Conservation (phyloP, 2,329 filamentous ascomycete genomes). For the Triangularia setosa region DNA sequence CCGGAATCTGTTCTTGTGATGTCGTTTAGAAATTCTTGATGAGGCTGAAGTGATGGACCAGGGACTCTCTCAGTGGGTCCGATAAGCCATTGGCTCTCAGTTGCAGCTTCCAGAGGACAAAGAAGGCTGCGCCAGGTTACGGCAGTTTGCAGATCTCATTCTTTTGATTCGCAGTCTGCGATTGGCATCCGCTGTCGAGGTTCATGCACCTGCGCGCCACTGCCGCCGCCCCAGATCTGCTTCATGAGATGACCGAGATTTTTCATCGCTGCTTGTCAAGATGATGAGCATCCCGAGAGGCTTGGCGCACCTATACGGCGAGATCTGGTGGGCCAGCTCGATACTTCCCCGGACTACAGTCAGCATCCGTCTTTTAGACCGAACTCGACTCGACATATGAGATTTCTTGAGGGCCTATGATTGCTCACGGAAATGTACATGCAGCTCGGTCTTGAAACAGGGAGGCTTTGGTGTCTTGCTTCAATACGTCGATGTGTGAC, state of each 20-base stretch:
- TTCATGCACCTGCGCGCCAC: neutral
- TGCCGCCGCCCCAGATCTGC: neutral
- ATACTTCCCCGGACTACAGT: too few relatives aligned
- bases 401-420: too few relatives aligned
- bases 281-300: neutral
- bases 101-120: neutral
- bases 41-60: constrained; percentile 8
- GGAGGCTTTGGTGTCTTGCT: neutral
- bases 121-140: neutral
- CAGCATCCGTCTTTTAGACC: too few relatives aligned
- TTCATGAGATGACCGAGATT: neutral
- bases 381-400: too few relatives aligned
- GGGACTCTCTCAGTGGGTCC: neutral
- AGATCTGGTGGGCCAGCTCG: neutral
- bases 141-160: neutral
- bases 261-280: neutral
- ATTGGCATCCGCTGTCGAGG: neutral
- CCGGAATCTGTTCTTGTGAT: neutral
- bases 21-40: neutral
- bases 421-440: neutral
- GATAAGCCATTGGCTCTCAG: neutral
- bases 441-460: neutral
- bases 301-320: neutral
- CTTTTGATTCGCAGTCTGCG: neutral
- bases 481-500: neutral